A percentile compares a stretch with the other conserved stretches of the same genome.
Evolutionary conservation across 2,329 filamentous ascomycete genomes (phyloP).

Genomic region (Hypoxylon sp.): DNA sequence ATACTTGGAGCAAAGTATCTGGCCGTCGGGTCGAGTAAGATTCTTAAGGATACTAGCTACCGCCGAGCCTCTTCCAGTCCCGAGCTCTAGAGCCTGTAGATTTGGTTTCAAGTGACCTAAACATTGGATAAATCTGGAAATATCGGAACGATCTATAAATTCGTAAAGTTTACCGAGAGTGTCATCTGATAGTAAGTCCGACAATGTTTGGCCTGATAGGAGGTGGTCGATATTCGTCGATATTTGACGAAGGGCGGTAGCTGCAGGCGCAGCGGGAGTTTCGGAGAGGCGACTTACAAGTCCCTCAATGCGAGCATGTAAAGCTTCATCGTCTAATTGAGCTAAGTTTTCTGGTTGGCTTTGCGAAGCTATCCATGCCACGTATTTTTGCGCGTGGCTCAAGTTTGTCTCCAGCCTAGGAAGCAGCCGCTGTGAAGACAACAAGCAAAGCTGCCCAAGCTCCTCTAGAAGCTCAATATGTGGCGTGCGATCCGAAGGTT

Average conservation of each 20-base stretch:
- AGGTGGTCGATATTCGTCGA: constrained; percentile 31
- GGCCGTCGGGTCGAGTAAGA: constrained; percentile 27
- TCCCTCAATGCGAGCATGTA: constrained; percentile 20
- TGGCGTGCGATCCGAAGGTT: constrained; percentile 4
- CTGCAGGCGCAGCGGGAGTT: constrained; percentile 27
- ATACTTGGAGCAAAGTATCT: constrained; percentile 34
- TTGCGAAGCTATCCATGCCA: constrained; percentile 27
- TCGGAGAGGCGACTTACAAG: constrained; percentile 13
- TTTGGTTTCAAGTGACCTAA: constrained; percentile 35
- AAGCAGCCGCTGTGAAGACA: constrained; percentile 20
- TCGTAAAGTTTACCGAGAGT: constrained; percentile 28
- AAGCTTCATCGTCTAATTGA: constrained; percentile 10
- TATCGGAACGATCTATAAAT: constrained; percentile 35
- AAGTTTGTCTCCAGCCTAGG: constrained; percentile 3
- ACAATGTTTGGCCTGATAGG: constrained; percentile 24
- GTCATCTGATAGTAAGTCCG: constrained; percentile 19
- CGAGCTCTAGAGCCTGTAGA: constrained; percentile 34
- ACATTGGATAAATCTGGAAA: constrained; percentile 19
- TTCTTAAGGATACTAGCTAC: constrained; percentile 18
- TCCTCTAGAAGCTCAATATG: constrained; percentile 20
- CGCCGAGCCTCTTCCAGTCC: constrained; percentile 26
- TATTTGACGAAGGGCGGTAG: constrained; percentile 16
- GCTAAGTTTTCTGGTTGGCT: constrained; percentile 1
- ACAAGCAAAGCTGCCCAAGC: constrained; percentile 29
- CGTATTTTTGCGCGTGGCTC: constrained; percentile 26